Evolutionary conservation across 1,284 basidiomycete genomes (phyloP).

Genomic region (Tylopilus sp.): DNA sequence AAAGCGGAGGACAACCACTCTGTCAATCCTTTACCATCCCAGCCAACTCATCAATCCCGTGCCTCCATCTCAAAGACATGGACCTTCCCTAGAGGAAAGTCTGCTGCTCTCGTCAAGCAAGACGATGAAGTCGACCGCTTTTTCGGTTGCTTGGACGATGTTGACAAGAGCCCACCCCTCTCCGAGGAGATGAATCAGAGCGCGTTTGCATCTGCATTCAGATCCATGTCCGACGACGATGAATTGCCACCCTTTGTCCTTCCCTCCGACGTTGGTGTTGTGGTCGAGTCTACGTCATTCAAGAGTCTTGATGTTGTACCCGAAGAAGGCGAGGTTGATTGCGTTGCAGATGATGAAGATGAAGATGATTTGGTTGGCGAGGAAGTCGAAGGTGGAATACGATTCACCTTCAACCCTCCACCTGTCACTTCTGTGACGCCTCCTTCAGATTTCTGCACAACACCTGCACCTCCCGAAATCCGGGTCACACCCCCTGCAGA

Average conservation of each 20-base stretch:
- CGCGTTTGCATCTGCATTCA: conserved; percentile 53
- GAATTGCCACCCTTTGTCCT: conserved; percentile 51
- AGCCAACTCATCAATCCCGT: conserved; percentile 32
- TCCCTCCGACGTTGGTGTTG: conserved; percentile 51
- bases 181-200: conserved; percentile 54
- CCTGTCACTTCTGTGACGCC: conserved; percentile 42
- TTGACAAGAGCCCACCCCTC: conserved; percentile 45
- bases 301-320: conserved; percentile 40
- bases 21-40: conserved; percentile 11
- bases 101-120: conserved; percentile 16
- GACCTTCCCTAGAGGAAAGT: conserved; percentile 60
- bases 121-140: conserved; percentile 54
- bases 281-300: conserved; percentile 37
- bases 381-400: conserved; percentile 60
- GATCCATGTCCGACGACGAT: conserved; percentile 43
- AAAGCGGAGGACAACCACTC: conserved; percentile 3
- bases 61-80: conserved; percentile 63
- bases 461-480: conserved; percentile 31
- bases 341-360: conserved; percentile 37
- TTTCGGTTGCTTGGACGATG: conserved; percentile 71
- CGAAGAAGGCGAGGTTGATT: conserved; percentile 49
- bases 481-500: conserved; percentile 23
- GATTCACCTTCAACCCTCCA: conserved; percentile 65
- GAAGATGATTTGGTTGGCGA: conserved; percentile 49
- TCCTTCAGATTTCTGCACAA: conserved; percentile 44